A percentile compares a stretch with the other conserved stretches of the same genome.
These are phyloP conservation scores for Ophiostoma quercus DNA, from an alignment of 2,329 filamentous ascomycete species.

Conservation along the genomic window DNA sequence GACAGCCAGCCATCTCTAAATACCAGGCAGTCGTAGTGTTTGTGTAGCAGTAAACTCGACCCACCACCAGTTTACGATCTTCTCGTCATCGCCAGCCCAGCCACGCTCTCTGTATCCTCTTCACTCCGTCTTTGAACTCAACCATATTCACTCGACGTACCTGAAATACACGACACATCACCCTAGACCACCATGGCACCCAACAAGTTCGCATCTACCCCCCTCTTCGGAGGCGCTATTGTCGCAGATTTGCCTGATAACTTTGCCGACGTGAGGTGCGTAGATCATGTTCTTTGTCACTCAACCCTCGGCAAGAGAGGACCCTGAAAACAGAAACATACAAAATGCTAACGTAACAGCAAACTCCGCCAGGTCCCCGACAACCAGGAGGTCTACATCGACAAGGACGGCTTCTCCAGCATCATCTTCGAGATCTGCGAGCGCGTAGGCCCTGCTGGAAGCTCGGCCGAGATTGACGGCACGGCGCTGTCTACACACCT, in stretches of 20 bases:
- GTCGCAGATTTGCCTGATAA: conserved; percentile 60
- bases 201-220: conserved; percentile 49
- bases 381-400: conserved; percentile 90
- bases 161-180: background rate
- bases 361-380: conserved; percentile 71
- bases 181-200: conserved; percentile 36
- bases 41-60: background rate
- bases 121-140: background rate
- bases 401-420: conserved; percentile 74
- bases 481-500: conserved; percentile 64
- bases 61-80: background rate
- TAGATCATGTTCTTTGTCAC: conserved; percentile 14
- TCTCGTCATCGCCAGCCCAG: background rate
- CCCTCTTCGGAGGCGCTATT: conserved; percentile 69
- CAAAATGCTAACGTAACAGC: conserved; percentile 39
- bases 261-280: conserved; percentile 69
- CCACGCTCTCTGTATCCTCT: background rate
- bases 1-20: background rate
- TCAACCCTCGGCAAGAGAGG: background rate
- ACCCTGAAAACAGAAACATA: background rate
- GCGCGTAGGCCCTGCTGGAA: conserved; percentile 57
- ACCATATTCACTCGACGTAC: background rate
- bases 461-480: conserved; percentile 58
- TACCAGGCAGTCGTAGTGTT: background rate
- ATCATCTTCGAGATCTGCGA: conserved; percentile 89